Base-by-base conservation (phyloP, 2,329 filamentous ascomycete genomes). In the Fusarium sp. region DNA sequence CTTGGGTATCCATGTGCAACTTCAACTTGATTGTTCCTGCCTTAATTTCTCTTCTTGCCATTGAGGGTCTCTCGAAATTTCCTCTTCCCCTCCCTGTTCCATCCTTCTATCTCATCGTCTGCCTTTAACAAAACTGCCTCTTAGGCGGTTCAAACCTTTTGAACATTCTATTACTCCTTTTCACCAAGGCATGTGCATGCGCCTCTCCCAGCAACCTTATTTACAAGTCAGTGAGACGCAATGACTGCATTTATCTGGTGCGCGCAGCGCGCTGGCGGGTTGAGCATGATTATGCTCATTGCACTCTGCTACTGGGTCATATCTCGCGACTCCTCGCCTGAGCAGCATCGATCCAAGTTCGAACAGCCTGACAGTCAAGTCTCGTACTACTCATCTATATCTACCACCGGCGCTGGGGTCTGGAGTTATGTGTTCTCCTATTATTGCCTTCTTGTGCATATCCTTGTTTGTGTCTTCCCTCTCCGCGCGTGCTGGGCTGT, bases 371-470 rank as follows among this genome's bases (percentile, higher is more conserved):
- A 77, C 63, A 76, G 63, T 61, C 70, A 73, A 58, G 61, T 50
- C 23, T 58, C 61, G 11, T 61, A 73, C 63, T 70, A 75, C 39
- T 70, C 73, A 10, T 70, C 73, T 13, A 63, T 70, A 4, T 63
- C 72, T 4, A 63, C 65, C 2, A 67, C 75, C 33, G 80, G 81
- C 25, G 80, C 76, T 35, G 81, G 83, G 29, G 69, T 79, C 43
- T 84, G 77, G 78, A 84, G 83, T 13, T 72, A 79, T 44, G 29
- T 85, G 27, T 89, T 88, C 68, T 81, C 86, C 45, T 86, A 85
- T 68, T 91, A 90, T 74, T 86, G 83, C 48, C 77, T 90, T 15
- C 71, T 88, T 31, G 82, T 90, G 52, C 88, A 91, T 72, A 53
- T 86, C 49, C 77, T 89, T 49, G 86, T 89, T 66, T 83, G 85